Evolutionary conservation across 352 stramenopile species (phyloP).

Genomic region (Pythium biforme): DNA sequence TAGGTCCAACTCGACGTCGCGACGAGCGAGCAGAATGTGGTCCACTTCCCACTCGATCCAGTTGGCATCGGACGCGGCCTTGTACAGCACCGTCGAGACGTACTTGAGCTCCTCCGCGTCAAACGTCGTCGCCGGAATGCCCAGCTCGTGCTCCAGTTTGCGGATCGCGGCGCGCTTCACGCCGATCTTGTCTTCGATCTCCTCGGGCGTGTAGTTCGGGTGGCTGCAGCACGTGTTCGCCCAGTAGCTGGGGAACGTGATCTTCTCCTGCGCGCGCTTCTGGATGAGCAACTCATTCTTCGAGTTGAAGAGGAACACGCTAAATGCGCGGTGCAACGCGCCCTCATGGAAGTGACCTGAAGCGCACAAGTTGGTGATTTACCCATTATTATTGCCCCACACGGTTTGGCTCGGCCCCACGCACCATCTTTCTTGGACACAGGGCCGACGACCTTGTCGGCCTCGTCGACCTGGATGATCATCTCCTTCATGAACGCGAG

Average conservation of each 20-base stretch:
- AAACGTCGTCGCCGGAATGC: slow-evolving; percentile 90
- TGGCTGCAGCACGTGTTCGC: slow-evolving; percentile 99
- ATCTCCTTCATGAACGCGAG: slow-evolving; percentile 90
- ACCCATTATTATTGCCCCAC: background rate
- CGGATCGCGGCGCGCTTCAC: slow-evolving; percentile 94
- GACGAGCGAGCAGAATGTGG: slow-evolving; percentile 94
- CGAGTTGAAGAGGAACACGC: slow-evolving; percentile 86
- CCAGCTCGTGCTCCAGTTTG: slow-evolving; percentile 98
- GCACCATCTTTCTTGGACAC: slow-evolving; percentile 88
- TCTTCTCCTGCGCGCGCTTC: slow-evolving; percentile 95
- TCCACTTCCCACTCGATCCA: slow-evolving; percentile 99
- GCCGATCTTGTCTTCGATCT: slow-evolving; percentile 76
- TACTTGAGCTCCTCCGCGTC: slow-evolving; percentile 91
- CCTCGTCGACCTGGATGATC: slow-evolving; percentile 86
- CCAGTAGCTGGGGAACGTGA: slow-evolving; percentile 99
- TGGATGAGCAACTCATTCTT: slow-evolving; percentile 85
- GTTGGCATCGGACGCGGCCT: slow-evolving; percentile 81
- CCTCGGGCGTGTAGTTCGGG: slow-evolving; percentile 92
- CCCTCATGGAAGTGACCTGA: slow-evolving; percentile 74
- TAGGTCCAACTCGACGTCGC: slow-evolving; percentile 75
- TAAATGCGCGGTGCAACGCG: slow-evolving; percentile 83
- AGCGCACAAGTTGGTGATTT: background rate
- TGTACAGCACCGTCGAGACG: slow-evolving; percentile 98
- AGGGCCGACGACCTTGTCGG: slow-evolving; percentile 74
- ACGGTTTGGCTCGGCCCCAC: background rate